phyloP scores from a whole-genome alignment of 1,139 yeast genomes.

The Sugiyamaella grinbergsii region DNA sequence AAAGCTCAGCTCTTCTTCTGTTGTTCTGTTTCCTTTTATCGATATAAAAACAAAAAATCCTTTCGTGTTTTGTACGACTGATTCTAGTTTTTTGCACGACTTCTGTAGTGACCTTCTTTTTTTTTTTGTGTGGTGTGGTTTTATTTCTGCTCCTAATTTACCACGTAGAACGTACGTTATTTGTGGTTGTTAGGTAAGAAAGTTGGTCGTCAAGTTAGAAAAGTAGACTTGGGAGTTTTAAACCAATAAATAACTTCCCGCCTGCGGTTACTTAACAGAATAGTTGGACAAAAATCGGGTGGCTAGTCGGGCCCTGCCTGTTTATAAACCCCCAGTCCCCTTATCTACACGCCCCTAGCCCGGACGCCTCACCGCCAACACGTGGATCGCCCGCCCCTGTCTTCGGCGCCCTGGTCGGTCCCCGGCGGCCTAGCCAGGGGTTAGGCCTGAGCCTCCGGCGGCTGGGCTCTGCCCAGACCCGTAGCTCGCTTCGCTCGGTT shows the following conservation, averaged over 20 bases:
- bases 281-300: not conserved
- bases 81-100: not conserved
- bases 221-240: slow-evolving; percentile 3
- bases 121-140: slow-evolving; percentile 2
- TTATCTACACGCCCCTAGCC: not conserved
- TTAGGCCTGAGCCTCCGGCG: slow-evolving; percentile 5
- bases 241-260: slow-evolving; percentile 8
- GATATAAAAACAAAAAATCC: not conserved
- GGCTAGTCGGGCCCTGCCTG: slow-evolving; percentile 3
- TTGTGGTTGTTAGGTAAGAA: slow-evolving; percentile 13
- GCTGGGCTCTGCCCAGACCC: slow-evolving; percentile 14
- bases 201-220: slow-evolving; percentile 15
- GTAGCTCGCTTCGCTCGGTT: slow-evolving; percentile 5
- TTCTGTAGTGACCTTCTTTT: not conserved
- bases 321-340: slow-evolving; percentile 13
- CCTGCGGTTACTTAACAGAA: slow-evolving; percentile 10
- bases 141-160: slow-evolving; percentile 2
- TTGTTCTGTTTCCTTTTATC: not conserved
- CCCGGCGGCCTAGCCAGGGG: not conserved
- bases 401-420: no score
- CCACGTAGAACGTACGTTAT: slow-evolving; percentile 5
- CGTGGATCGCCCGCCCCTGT: no score
- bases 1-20: slow-evolving; percentile 1
- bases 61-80: not conserved
- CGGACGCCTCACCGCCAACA: not conserved